Percentiles rank a stretch among this genome's conserved stretches.
phyloP scores from a whole-genome alignment of 2,329 filamentous ascomycete genomes.

The Pseudogymnoascus sp. region DNA sequence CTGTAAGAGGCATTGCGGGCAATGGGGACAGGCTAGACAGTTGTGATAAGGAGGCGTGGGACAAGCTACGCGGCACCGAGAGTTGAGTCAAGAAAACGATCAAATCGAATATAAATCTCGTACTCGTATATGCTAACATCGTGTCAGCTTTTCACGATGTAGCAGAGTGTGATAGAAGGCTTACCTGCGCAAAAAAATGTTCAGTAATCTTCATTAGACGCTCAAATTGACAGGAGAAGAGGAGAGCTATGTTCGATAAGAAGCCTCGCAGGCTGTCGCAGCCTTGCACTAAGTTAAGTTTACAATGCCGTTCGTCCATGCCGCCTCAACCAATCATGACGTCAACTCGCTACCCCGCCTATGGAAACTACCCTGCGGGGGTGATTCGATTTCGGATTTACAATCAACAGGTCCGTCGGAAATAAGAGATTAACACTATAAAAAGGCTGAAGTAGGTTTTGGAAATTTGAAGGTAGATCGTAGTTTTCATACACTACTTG shows the following conservation, averaged over 20 bases:
- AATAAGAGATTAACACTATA: not conserved
- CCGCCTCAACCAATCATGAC: conserved; percentile 1
- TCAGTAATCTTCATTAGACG: not conserved
- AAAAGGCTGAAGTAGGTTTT: not conserved
- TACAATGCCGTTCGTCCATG: not conserved
- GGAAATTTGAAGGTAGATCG: not conserved
- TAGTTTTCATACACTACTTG: not conserved
- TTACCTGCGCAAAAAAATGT: not conserved
- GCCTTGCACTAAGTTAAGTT: conserved; percentile 6
- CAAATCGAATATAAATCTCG: not conserved
- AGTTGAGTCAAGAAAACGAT: not conserved
- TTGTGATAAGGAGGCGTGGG: not conserved
- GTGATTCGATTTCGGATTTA: not conserved
- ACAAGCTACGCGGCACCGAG: not conserved
- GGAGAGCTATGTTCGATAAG: conserved; percentile 2
- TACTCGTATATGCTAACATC: not conserved
- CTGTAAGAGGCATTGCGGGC: conserved; percentile 47
- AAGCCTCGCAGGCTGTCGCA: not conserved
- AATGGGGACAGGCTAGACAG: not conserved
- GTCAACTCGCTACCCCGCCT: not conserved
- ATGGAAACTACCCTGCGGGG: not conserved
- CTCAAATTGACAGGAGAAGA: not conserved
- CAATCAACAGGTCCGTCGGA: not conserved
- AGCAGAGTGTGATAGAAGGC: not conserved
- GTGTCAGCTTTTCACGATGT: not conserved